phyloP scores from a whole-genome alignment of 306 rosid species.

The Boehmeria nivea region DNA sequence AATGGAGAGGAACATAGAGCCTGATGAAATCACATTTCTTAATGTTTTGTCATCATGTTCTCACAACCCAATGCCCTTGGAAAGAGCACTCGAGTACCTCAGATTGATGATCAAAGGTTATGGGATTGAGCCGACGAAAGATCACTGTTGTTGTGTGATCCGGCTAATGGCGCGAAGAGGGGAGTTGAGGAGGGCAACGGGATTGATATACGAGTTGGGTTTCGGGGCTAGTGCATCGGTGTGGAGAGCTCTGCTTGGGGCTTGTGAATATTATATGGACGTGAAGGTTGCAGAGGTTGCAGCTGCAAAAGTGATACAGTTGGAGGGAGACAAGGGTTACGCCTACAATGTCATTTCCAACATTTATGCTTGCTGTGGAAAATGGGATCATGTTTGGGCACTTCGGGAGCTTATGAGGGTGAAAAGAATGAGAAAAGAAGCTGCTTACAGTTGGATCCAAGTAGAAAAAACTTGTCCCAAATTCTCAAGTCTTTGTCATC shows the following conservation, averaged over 20 bases:
- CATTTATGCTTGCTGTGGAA: conserved; percentile 46
- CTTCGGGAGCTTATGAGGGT: conserved; percentile 48
- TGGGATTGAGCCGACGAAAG: conserved; percentile 45
- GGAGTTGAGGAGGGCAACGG: conserved; percentile 43
- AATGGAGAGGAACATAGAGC: conserved; percentile 34
- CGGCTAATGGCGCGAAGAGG: conserved; percentile 68
- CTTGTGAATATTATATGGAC: conserved; percentile 42
- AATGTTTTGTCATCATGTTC: conserved; percentile 51
- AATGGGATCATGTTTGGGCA: conserved; percentile 58
- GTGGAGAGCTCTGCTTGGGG: conserved; percentile 69
- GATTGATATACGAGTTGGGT: conserved; percentile 49
- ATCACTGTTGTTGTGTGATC: conserved; percentile 66
- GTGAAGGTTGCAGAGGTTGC: conserved; percentile 44
- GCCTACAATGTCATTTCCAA: conserved; percentile 57
- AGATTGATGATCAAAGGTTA: conserved; percentile 43
- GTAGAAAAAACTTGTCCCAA: conserved; percentile 9
- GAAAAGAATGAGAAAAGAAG: conserved; percentile 47
- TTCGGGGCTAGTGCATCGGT: conserved; percentile 43
- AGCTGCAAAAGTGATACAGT: conserved; percentile 51
- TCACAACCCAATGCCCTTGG: conserved; percentile 38
- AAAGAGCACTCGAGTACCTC: conserved; percentile 30
- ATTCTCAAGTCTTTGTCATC: too few species aligned
- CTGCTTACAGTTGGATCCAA: conserved; percentile 57
- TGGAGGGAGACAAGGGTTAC: conserved; percentile 47
- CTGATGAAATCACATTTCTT: conserved; percentile 66